Percentiles rank a stretch among this genome's conserved stretches.
These are phyloP conservation scores for Lipomyces spencermartinsiae DNA, from an alignment of 805 yeast genomes.

Conservation along the genomic window DNA sequence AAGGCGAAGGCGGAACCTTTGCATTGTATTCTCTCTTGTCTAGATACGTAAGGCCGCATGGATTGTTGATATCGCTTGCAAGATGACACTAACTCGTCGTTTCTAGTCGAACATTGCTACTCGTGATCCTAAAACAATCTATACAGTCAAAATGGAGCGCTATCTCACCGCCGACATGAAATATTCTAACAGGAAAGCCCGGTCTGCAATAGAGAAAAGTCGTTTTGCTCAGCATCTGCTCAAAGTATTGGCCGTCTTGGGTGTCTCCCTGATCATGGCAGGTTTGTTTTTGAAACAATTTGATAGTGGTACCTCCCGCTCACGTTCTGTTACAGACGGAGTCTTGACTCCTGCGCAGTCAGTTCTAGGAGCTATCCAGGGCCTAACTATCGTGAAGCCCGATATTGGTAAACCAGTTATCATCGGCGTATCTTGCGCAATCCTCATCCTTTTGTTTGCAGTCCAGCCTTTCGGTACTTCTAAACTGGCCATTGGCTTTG, in stretches of 20 bases:
- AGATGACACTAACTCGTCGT: not conserved
- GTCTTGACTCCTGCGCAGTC: slow-evolving; percentile 68
- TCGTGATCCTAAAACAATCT: not conserved
- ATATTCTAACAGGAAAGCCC: not conserved
- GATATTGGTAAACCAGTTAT: slow-evolving; percentile 49
- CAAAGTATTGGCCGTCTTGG: slow-evolving; percentile 52
- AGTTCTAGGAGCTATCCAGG: slow-evolving; percentile 61
- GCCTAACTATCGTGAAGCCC: slow-evolving; percentile 59
- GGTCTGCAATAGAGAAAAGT: slow-evolving; percentile 44
- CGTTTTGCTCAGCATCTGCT: slow-evolving; percentile 41
- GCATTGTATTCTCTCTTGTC: slow-evolving; percentile 65
- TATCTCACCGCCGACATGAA: slow-evolving; percentile 4
- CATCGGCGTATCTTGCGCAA: slow-evolving; percentile 55
- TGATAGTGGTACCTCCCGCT: too few species aligned
- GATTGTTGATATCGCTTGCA: slow-evolving; percentile 10
- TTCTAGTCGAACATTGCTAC: not conserved
- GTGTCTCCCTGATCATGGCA: slow-evolving; percentile 58
- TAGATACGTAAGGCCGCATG: slow-evolving; percentile 51
- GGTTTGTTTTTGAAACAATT: not conserved
- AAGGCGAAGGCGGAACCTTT: slow-evolving; percentile 67
- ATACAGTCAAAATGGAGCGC: not conserved
- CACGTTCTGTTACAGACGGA: slow-evolving; percentile 53
- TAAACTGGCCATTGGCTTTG: slow-evolving; percentile 54
- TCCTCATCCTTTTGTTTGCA: slow-evolving; percentile 53
- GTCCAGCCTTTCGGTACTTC: slow-evolving; percentile 59